A percentile compares a stretch with the other conserved stretches of the same genome.
These are phyloP conservation scores for Pseudognaphalium luteoalbum DNA, from an alignment of 129 eudicot genomes.

Conservation along the genomic window DNA sequence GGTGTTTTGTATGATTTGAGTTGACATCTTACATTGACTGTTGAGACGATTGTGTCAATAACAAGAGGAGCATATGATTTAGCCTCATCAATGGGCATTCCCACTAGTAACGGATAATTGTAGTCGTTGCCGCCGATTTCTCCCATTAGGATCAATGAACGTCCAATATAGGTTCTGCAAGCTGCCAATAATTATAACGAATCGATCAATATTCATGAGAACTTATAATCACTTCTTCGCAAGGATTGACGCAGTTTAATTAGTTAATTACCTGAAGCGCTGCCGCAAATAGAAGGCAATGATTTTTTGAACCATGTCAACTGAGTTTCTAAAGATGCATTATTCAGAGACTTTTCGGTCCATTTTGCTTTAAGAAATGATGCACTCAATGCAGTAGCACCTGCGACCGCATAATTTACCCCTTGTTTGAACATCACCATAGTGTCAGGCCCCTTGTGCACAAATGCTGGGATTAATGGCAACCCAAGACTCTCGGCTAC, in stretches of 20 bases:
- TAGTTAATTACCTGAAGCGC: slow-evolving; percentile 26
- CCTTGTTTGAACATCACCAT: slow-evolving; percentile 16
- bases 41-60: slow-evolving; percentile 40
- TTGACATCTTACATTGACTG: slow-evolving; percentile 11
- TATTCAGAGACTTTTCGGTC: slow-evolving; percentile 16
- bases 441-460: slow-evolving; percentile 2
- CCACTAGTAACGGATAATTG: slow-evolving; percentile 33
- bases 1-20: not conserved
- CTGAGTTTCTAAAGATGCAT: slow-evolving; percentile 40
- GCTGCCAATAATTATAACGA: slow-evolving; percentile 25
- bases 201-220: too few relatives aligned
- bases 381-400: slow-evolving; percentile 38
- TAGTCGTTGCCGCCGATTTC: slow-evolving; percentile 82
- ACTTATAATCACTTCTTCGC: too few relatives aligned
- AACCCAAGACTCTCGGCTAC: slow-evolving; percentile 13
- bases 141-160: slow-evolving; percentile 57
- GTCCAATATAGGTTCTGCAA: slow-evolving; percentile 33
- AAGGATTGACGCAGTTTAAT: too few relatives aligned
- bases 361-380: slow-evolving; percentile 31
- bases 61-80: slow-evolving; percentile 17
- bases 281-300: slow-evolving; percentile 31
- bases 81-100: slow-evolving; percentile 27
- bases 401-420: slow-evolving; percentile 41
- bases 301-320: slow-evolving; percentile 43
- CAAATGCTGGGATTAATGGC: slow-evolving; percentile 33